Conservation (phyloP, 2,329 filamentous ascomycete species). For the Claviceps maximensis region DNA sequence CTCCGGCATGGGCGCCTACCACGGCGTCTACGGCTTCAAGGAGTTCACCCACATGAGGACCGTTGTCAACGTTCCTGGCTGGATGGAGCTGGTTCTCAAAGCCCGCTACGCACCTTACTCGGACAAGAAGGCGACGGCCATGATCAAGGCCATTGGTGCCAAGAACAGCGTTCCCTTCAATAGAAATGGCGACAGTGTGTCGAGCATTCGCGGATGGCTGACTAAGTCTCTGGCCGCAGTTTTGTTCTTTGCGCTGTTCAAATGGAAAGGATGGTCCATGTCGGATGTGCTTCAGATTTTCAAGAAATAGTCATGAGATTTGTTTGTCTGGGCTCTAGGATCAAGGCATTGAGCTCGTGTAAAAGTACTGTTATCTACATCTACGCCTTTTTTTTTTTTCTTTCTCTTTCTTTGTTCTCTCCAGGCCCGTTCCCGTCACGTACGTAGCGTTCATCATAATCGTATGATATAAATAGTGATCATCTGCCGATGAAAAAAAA, state of each 20-base stretch:
- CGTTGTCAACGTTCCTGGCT: slow-evolving; percentile 7
- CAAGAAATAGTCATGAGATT: neutral
- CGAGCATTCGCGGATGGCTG: neutral
- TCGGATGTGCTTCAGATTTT: neutral
- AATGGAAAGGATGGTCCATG: slow-evolving; percentile 5
- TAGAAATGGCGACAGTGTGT: slow-evolving; percentile 5
- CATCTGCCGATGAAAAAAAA: neutral
- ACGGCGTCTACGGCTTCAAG: slow-evolving; percentile 28
- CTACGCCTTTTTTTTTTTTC: neutral
- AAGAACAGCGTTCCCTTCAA: slow-evolving; percentile 6
- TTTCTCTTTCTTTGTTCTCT: no score
- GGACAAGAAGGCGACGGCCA: slow-evolving; percentile 7
- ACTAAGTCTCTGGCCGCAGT: slow-evolving; percentile 4
- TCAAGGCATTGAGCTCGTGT: no score
- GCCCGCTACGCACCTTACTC: slow-evolving; percentile 12
- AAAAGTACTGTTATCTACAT: neutral
- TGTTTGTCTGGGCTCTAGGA: neutral
- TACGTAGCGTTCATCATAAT: no score
- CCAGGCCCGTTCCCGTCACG: no score
- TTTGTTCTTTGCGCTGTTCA: slow-evolving; percentile 3
- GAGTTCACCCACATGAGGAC: slow-evolving; percentile 18
- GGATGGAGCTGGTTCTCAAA: slow-evolving; percentile 9
- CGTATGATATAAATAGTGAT: no score
- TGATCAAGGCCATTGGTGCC: slow-evolving; percentile 3
- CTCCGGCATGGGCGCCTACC: slow-evolving; percentile 29